Conservation (phyloP, 2,329 filamentous ascomycete species). For the Fusarium sp. region DNA sequence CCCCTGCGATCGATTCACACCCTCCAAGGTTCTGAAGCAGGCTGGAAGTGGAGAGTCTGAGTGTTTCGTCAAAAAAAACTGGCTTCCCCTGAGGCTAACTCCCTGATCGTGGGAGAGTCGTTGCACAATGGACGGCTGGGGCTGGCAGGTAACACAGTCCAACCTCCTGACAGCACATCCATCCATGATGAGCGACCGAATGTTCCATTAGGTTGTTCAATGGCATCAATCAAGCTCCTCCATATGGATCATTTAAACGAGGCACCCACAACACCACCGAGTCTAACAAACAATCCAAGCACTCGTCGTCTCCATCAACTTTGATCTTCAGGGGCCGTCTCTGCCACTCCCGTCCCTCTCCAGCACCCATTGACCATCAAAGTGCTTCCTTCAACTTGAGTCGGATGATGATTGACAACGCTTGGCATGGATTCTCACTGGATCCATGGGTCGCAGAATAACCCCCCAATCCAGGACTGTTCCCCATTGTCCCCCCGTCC, state of each 20-base stretch:
- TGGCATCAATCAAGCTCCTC: not conserved
- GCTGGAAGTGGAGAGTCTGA: conserved; percentile 6
- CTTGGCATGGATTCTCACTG: conserved; percentile 21
- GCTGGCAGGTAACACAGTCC: conserved; percentile 11
- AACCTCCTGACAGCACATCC: conserved; percentile 1
- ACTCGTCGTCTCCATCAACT: not conserved
- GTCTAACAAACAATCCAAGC: not conserved
- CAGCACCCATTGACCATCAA: not conserved
- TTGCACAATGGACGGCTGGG: not conserved
- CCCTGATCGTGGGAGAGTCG: not conserved
- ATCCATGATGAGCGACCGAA: not conserved
- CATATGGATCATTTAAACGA: not conserved
- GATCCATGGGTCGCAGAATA: conserved; percentile 6
- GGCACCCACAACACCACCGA: not conserved
- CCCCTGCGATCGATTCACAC: not conserved
- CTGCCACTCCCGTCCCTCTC: conserved; percentile 31
- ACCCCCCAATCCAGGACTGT: not conserved
- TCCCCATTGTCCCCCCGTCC: not conserved
- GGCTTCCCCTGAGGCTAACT: conserved; percentile 22
- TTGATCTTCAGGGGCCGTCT: conserved; percentile 32
- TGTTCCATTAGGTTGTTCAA: not conserved
- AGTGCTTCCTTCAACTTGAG: not conserved
- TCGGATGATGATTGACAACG: conserved; percentile 24
- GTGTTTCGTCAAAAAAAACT: conserved; percentile 30
- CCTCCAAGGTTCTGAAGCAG: conserved; percentile 21